Conservation (phyloP, 495 filamentous ascomycete species). For the Parmelia sp. region DNA sequence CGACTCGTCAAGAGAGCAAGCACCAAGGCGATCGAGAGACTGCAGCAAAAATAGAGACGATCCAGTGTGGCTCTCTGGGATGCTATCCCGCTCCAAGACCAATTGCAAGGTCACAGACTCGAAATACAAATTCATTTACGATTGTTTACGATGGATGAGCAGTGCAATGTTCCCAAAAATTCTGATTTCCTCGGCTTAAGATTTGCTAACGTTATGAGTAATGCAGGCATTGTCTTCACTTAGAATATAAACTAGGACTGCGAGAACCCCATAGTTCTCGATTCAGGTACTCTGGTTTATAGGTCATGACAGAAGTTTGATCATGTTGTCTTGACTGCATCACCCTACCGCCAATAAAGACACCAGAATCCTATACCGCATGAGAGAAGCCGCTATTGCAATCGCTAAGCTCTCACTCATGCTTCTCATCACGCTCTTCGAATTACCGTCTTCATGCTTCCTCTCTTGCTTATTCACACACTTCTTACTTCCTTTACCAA, state of each 20-base stretch:
- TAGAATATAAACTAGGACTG: not conserved
- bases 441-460: no score
- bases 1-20: not conserved
- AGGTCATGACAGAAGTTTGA: not conserved
- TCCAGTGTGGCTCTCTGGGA: not conserved
- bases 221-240: not conserved
- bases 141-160: not conserved
- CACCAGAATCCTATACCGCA: not conserved
- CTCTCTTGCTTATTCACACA: no score
- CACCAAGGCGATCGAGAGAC: not conserved
- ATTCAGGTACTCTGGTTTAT: not conserved
- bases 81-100: not conserved
- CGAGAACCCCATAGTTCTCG: not conserved
- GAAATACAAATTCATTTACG: not conserved
- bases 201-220: not conserved
- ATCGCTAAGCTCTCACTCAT: not conserved
- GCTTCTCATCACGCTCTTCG: not conserved
- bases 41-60: not conserved
- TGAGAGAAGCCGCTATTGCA: not conserved
- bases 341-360: not conserved
- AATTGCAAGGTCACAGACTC: not conserved
- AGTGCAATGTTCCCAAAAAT: not conserved
- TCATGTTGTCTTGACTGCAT: not conserved
- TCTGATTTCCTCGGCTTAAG: not conserved
- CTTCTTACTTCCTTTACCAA: no score